Evolutionary conservation across 2,329 filamentous ascomycete genomes (phyloP).

Genomic region (Botrytis pseudocinerea): DNA sequence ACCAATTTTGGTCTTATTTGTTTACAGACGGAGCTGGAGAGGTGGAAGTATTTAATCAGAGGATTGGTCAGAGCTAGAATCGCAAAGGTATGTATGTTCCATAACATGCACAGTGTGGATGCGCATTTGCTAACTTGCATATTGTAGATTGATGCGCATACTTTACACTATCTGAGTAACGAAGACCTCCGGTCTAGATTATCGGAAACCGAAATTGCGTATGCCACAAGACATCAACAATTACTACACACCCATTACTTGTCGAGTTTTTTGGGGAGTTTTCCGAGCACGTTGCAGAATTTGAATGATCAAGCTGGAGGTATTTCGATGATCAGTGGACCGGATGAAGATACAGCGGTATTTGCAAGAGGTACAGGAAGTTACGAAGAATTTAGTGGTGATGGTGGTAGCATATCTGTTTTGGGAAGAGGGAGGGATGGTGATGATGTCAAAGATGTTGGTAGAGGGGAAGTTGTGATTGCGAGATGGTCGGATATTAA

Average conservation of each 20-base stretch:
- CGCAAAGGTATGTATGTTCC: conserved; percentile 3
- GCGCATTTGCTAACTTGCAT: conserved; percentile 78
- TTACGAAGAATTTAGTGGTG: conserved; percentile 59
- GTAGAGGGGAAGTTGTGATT: conserved; percentile 37
- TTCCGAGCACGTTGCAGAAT: conserved; percentile 76
- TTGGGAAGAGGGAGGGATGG: conserved; percentile 66
- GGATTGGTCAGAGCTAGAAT: conserved; percentile 24
- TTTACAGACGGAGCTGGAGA: conserved; percentile 92
- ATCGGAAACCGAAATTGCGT: conserved; percentile 74
- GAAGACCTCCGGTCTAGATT: conserved; percentile 60
- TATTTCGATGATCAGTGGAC: conserved; percentile 87
- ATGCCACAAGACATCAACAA: conserved; percentile 81
- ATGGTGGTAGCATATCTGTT: conserved; percentile 82
- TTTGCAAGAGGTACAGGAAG: conserved; percentile 71
- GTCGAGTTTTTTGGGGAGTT: conserved; percentile 78
- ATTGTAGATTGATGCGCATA: conserved; percentile 80
- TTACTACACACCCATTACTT: conserved; percentile 84
- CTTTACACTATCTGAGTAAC: conserved; percentile 69
- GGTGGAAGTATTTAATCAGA: conserved; percentile 82
- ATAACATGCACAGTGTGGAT: not conserved
- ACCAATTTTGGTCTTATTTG: conserved; percentile 93
- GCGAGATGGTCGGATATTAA: conserved; percentile 44
- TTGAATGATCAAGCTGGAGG: conserved; percentile 89
- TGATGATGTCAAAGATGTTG: conserved; percentile 59
- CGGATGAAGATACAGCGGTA: conserved; percentile 79